Conservation (phyloP, 2,329 filamentous ascomycete genomes). For the Clarireedia homoeocarpa region DNA sequence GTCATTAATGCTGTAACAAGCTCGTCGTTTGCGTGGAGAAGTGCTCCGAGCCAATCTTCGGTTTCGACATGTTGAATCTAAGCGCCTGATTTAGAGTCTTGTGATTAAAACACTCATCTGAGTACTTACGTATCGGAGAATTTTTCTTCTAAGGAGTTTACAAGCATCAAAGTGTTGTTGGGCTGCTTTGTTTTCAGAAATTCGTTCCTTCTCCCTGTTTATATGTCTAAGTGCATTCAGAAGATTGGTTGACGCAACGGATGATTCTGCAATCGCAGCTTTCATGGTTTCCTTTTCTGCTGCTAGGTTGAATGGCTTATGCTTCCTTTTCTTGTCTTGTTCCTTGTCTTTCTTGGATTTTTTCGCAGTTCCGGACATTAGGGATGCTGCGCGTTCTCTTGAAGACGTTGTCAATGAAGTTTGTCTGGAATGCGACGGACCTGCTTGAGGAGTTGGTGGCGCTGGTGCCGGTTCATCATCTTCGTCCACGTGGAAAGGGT, state of each 20-base stretch:
- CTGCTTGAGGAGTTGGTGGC: conserved; percentile 6
- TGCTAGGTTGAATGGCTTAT: conserved; percentile 70
- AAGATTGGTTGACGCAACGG: conserved; percentile 85
- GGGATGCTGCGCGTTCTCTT: conserved; percentile 15
- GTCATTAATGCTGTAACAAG: conserved; percentile 90
- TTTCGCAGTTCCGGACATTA: conserved; percentile 25
- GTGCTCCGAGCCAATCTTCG: conserved; percentile 83
- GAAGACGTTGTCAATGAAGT: conserved; percentile 11
- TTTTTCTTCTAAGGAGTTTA: conserved; percentile 75
- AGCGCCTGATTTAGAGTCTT: not conserved
- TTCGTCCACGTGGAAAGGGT: conserved; percentile 62
- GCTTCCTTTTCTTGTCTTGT: conserved; percentile 46
- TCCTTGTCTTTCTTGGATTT: conserved; percentile 33
- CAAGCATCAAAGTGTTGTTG: conserved; percentile 75
- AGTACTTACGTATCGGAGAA: conserved; percentile 66
- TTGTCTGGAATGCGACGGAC: conserved; percentile 16
- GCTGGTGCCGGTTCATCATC: conserved; percentile 41
- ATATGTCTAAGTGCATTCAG: conserved; percentile 81
- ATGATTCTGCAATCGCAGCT: conserved; percentile 78
- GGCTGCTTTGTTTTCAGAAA: conserved; percentile 75
- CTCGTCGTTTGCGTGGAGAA: conserved; percentile 92
- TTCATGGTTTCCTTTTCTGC: conserved; percentile 84
- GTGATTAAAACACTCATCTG: too few species aligned
- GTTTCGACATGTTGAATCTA: conserved; percentile 83
- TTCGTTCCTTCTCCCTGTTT: conserved; percentile 80